A percentile compares a stretch with the other conserved stretches of the same genome.
Evolutionary conservation across 192 early-diverging fungal species (phyloP).

Genomic region (Dimargaris verticillata): DNA sequence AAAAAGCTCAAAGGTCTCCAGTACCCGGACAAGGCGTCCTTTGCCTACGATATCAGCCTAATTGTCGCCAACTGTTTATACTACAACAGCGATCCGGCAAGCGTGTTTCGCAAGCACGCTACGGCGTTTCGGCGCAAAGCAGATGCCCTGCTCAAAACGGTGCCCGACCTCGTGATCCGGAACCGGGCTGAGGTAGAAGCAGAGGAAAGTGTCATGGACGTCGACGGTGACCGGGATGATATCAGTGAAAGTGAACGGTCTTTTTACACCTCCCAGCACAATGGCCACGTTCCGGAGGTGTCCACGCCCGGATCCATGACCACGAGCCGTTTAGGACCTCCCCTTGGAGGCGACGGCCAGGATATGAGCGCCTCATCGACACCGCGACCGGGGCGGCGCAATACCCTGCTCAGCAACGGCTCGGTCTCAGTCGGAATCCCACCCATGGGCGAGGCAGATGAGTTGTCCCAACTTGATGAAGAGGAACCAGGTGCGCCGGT

Average conservation of each 20-base stretch:
- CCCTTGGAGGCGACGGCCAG: neutral
- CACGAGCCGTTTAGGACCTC: neutral
- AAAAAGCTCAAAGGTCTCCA: constrained; percentile 65
- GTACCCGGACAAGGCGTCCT: constrained; percentile 79
- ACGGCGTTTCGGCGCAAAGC: constrained; percentile 64
- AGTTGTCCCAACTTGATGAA: neutral
- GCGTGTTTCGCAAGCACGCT: constrained; percentile 73
- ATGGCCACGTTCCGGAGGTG: neutral
- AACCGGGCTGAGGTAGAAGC: constrained; percentile 34
- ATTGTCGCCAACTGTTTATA: constrained; percentile 85
- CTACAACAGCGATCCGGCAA: constrained; percentile 83
- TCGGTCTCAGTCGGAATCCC: neutral
- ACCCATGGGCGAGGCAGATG: no score
- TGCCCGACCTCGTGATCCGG: constrained; percentile 68
- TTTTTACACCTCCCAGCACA: neutral
- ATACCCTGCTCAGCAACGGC: constrained; percentile 4
- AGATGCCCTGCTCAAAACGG: constrained; percentile 49
- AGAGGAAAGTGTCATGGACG: constrained; percentile 37
- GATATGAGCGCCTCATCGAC: neutral
- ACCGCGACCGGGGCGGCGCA: neutral
- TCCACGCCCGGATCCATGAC: constrained; percentile 7
- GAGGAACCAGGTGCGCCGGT: neutral
- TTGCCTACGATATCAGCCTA: constrained; percentile 69
- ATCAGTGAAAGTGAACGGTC: constrained; percentile 15
- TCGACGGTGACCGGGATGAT: constrained; percentile 38